Conservation (phyloP, 495 filamentous ascomycete species). For the Pyrenopolyporus hunteri region DNA sequence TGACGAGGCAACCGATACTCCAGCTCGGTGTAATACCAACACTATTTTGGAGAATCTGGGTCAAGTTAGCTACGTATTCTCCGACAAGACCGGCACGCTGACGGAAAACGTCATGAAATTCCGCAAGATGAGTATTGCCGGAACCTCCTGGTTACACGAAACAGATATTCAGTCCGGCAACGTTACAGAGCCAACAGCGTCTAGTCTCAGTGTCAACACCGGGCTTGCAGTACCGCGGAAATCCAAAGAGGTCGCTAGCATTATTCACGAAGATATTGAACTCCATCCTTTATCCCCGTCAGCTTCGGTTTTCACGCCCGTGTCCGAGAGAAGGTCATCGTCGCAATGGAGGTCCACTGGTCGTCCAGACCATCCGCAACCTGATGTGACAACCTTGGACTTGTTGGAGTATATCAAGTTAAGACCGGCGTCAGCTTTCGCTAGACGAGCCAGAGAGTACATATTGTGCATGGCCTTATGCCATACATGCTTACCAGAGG, state of each 20-base stretch:
- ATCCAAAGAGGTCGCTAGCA: constrained; percentile 30
- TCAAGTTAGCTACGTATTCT: constrained; percentile 90
- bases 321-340: constrained; percentile 39
- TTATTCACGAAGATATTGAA: constrained; percentile 42
- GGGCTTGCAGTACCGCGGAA: constrained; percentile 21
- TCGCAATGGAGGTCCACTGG: constrained; percentile 48
- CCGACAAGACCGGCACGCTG: constrained; percentile 91
- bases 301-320: constrained; percentile 19
- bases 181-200: constrained; percentile 6
- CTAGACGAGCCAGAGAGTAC: constrained; percentile 80
- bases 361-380: constrained; percentile 52
- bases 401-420: constrained; percentile 75
- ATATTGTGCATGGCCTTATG: constrained; percentile 84
- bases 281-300: constrained; percentile 36
- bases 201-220: not conserved
- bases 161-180: constrained; percentile 63
- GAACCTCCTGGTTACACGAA: constrained; percentile 85
- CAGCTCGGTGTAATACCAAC: constrained; percentile 84
- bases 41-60: constrained; percentile 93
- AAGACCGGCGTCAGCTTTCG: constrained; percentile 78
- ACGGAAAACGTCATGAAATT: constrained; percentile 94
- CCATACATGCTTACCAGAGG: constrained; percentile 88
- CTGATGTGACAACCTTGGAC: constrained; percentile 67
- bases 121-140: constrained; percentile 85
- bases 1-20: constrained; percentile 79